Evolutionary conservation across 2,329 filamentous ascomycete genomes (phyloP), one percentile per base, ranked within the genome.

Genomic region (Penicillium expansum): DNA sequence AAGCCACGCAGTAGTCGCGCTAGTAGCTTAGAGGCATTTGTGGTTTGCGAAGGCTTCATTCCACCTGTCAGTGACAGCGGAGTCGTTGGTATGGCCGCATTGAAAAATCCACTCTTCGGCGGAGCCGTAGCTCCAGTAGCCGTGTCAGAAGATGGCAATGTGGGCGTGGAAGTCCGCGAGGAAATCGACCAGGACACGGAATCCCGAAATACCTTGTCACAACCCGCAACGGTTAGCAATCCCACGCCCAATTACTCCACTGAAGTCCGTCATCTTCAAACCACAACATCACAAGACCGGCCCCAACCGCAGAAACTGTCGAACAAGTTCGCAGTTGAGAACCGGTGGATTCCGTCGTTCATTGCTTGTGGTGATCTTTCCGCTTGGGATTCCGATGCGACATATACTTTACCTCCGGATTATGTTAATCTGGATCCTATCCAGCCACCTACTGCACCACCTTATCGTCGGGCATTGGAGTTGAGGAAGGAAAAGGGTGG

Each of bases 291-390:
- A 13, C 54, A 56, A 37, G 57, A 64, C 11, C 55, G 56, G 16
- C 55, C 60, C 1, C 55, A 67, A 6, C 55, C 64, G 2, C 63
- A 66, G 16, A 65, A 67, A 24, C 52, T 61, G 2, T 49, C 59
- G 3, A 63, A 67, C 47, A 69, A 67, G 43, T 73, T 71, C 49
- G 63, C 71, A 61, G 62, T 70, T 55, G 80, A 85, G 58, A 74
- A 80, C 30, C 80, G 88, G 49, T 97, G 93, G 92, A 93, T 97
- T 65, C 92, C 92, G 4, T 92, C 93, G 0, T 99, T 99, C 71
- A 84, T 99, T 67, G 92, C 94, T n/a, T 99, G 94, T 72, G 94
- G 94, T 44, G 94, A 99, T 75, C 81, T 99, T 52, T 95, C 92
- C 24, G 87, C 91, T 11, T 99, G 92, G 77, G 94, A 99, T 77